phyloP scores from a whole-genome alignment of 1,284 basidiomycete genomes.

The Xerocomus amazonicus region DNA sequence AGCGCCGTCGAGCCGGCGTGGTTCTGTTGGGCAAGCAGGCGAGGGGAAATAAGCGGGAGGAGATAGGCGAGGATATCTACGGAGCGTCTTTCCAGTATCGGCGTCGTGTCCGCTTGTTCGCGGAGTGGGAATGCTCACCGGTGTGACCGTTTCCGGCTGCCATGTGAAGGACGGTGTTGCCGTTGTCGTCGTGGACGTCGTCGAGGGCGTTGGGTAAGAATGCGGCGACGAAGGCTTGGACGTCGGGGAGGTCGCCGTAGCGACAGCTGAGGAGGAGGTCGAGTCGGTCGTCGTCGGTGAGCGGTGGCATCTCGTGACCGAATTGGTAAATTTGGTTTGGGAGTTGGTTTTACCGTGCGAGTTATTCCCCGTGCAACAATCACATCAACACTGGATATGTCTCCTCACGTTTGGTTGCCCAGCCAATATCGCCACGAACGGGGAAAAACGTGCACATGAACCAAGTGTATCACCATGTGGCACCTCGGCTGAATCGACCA shows the following conservation, averaged over 20 bases:
- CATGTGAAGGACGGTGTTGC: conserved; percentile 83
- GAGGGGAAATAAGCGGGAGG: conserved; percentile 57
- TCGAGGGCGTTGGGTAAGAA: conserved; percentile 57
- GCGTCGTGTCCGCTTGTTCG: too few species aligned
- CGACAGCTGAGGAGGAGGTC: conserved; percentile 80
- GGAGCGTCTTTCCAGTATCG: conserved; percentile 44
- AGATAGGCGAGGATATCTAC: conserved; percentile 72
- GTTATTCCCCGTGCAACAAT: too few species aligned
- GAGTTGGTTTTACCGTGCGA: not conserved
- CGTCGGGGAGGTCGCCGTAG: conserved; percentile 81
- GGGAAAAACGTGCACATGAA: too few species aligned
- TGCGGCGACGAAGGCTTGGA: conserved; percentile 59
- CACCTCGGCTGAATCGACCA: not conserved
- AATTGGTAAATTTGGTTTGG: not conserved
- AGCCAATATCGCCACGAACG: not conserved
- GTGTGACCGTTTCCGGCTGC: conserved; percentile 79
- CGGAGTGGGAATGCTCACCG: conserved; percentile 48
- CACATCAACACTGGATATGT: not conserved
- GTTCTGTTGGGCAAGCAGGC: conserved; percentile 61
- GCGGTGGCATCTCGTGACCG: conserved; percentile 14
- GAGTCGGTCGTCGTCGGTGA: conserved; percentile 61
- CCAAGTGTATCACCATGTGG: not conserved
- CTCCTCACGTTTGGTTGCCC: not conserved
- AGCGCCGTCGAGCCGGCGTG: conserved; percentile 72
- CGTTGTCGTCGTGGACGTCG: conserved; percentile 65